Conservation (phyloP, 768 basidiomycete genomes). For the Strobilomyces confusus region DNA sequence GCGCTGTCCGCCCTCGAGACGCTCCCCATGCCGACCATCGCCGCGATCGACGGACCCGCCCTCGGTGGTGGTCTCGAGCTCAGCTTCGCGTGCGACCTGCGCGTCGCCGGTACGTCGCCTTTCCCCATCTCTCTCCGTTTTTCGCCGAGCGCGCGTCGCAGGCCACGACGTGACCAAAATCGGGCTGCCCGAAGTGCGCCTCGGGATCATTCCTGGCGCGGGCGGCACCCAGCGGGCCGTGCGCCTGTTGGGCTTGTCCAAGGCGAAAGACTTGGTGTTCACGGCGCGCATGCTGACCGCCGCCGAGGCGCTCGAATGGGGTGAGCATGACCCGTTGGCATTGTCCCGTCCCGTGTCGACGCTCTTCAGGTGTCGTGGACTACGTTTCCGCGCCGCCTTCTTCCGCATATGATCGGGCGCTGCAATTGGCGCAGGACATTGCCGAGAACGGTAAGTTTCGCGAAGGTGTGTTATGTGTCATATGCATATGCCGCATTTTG, state of each 20-base stretch:
- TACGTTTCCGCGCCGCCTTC: conserved; percentile 62
- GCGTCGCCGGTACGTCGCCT: conserved; percentile 70
- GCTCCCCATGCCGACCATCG: conserved; percentile 85
- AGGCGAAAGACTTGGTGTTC: conserved; percentile 84
- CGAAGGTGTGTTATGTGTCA: background rate
- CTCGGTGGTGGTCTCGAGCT: conserved; percentile 92
- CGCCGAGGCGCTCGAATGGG: conserved; percentile 64
- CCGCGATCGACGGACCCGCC: conserved; percentile 90
- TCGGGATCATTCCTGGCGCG: conserved; percentile 88
- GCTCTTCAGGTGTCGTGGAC: conserved; percentile 68
- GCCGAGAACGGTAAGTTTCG: conserved; percentile 52
- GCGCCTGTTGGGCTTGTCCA: conserved; percentile 71
- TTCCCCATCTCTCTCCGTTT: too few relatives aligned
- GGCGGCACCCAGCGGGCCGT: conserved; percentile 85
- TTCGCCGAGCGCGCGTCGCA: conserved; percentile 23
- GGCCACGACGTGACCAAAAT: conserved; percentile 74
- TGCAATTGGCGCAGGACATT: conserved; percentile 65
- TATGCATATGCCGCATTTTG: background rate
- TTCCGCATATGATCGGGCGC: conserved; percentile 66
- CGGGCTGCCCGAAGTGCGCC: conserved; percentile 74
- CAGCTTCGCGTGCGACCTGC: conserved; percentile 83
- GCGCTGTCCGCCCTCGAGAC: conserved; percentile 74
- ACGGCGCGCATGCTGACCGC: conserved; percentile 70
- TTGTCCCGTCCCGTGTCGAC: background rate
- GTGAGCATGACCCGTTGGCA: conserved; percentile 34